phyloP scores from a whole-genome alignment of 495 filamentous ascomycete species.

The Astrothelium macrocarpum region DNA sequence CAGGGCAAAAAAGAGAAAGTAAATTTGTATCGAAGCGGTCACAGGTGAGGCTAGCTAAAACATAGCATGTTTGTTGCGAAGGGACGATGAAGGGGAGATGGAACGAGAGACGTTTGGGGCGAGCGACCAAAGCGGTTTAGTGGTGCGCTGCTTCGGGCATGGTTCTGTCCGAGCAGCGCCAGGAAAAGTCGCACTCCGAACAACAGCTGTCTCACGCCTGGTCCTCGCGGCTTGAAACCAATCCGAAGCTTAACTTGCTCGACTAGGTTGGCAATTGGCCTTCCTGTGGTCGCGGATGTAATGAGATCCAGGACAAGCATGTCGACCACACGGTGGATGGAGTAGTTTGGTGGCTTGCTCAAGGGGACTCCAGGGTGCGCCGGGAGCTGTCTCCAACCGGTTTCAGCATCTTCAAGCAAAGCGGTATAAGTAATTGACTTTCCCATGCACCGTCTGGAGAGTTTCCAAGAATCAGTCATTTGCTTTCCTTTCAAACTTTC shows the following conservation, averaged over 20 bases:
- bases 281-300: neutral
- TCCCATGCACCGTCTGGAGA: neutral
- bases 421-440: constrained; percentile 7
- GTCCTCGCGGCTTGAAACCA: neutral
- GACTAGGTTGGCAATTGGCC: constrained; percentile 5
- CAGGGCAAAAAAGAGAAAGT: neutral
- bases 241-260: neutral
- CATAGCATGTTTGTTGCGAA: neutral
- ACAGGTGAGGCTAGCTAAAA: constrained; percentile 1
- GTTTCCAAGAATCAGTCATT: constrained; percentile 3
- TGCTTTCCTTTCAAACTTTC: neutral
- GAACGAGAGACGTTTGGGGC: constrained; percentile 3
- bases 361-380: neutral
- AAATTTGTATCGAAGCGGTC: constrained; percentile 4
- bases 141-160: neutral
- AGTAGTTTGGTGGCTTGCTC: neutral
- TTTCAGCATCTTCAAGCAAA: constrained; percentile 3
- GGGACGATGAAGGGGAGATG: neutral
- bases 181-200: neutral
- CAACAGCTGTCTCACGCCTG: neutral
- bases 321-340: neutral
- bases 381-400: constrained; percentile 5
- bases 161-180: neutral
- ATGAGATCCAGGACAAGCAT: neutral
- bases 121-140: neutral